Evolutionary conservation across 495 filamentous ascomycete genomes (phyloP).

Genomic region (Cladorrhinum samala): DNA sequence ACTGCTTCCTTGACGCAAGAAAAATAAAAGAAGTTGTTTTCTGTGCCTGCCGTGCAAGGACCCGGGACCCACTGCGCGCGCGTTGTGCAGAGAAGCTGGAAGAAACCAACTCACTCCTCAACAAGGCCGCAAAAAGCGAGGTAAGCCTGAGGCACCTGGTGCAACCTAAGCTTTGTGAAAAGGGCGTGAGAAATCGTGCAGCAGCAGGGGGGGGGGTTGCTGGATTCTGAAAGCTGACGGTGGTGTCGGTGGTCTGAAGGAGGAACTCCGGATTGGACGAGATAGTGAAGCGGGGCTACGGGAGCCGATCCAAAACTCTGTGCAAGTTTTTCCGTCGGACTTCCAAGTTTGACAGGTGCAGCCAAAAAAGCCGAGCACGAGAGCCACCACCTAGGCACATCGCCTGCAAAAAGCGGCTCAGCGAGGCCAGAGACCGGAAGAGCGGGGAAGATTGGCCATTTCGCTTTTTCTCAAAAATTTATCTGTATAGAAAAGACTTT

Average conservation of each 20-base stretch:
- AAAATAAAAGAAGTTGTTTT: too few relatives aligned
- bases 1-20: background rate
- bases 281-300: background rate
- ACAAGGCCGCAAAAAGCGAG: too few relatives aligned
- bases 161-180: conserved; percentile 2
- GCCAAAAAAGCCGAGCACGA: background rate
- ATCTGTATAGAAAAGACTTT: too few relatives aligned
- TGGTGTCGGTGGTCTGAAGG: conserved; percentile 5
- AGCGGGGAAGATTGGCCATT: background rate
- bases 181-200: background rate
- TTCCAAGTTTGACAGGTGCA: background rate
- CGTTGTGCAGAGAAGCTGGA: too few relatives aligned
- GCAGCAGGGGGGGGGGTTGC: background rate
- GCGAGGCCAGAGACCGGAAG: background rate
- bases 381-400: too few relatives aligned
- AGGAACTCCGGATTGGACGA: conserved; percentile 3
- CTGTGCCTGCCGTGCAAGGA: too few relatives aligned
- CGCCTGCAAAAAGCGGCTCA: background rate
- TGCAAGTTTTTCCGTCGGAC: conserved; percentile 2
- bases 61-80: too few relatives aligned
- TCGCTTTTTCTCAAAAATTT: too few relatives aligned
- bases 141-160: conserved; percentile 9
- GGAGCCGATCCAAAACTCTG: background rate
- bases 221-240: background rate
- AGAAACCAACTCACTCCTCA: too few relatives aligned